phyloP scores from a whole-genome alignment of 345 rosid genomes.

The Salix viminalis region DNA sequence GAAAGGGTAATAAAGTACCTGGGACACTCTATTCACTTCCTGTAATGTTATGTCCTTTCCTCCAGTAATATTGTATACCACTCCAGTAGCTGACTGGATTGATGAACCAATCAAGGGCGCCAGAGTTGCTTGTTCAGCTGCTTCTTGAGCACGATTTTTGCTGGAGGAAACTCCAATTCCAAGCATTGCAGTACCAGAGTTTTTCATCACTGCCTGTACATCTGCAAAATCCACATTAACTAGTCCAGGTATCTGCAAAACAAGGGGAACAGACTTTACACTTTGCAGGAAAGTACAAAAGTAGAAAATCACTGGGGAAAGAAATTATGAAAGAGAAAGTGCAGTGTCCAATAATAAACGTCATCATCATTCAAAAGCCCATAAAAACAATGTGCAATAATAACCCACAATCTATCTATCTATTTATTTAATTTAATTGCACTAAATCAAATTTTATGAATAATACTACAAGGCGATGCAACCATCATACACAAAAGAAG shows the following conservation, averaged over 20 bases:
- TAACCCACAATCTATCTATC: too few species aligned
- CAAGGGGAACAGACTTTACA: not conserved
- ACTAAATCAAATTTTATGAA: too few species aligned
- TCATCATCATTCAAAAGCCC: not conserved
- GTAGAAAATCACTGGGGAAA: not conserved
- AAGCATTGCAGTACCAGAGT: constrained; percentile 98
- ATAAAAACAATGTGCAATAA: too few species aligned
- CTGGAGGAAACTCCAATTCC: constrained; percentile 98
- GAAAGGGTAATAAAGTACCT: constrained; percentile 40
- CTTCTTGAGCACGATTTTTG: constrained; percentile 99
- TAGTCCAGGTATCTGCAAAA: constrained; percentile 83
- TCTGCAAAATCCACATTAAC: constrained; percentile 98
- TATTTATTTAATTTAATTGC: not conserved
- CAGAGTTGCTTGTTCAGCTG: constrained; percentile 95
- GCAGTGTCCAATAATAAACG: not conserved
- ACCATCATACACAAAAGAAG: too few species aligned
- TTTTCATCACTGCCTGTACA: constrained; percentile 94
- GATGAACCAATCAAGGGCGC: constrained; percentile 98
- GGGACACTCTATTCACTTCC: constrained; percentile 94
- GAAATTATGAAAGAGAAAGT: not conserved
- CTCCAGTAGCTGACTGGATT: constrained; percentile 97
- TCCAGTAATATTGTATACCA: constrained; percentile 93
- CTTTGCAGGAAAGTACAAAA: not conserved
- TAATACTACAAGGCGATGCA: too few species aligned
- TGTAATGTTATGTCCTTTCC: constrained; percentile 95